phyloP scores from a whole-genome alignment of 257 asterid genomes.

The Penstemon barbatus region DNA sequence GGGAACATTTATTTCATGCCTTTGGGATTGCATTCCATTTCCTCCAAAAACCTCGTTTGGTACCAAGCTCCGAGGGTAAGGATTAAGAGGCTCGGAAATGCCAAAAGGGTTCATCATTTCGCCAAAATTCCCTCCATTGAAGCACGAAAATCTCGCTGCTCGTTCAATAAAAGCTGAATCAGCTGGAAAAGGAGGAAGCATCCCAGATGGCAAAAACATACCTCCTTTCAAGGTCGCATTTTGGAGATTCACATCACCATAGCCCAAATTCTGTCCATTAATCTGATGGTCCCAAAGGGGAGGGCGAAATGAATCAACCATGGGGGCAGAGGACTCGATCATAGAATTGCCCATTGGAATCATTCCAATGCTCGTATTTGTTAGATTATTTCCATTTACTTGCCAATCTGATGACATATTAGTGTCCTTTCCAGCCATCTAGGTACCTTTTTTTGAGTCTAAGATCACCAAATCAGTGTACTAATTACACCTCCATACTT shows the following conservation, averaged over 20 bases:
- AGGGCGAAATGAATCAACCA: constrained; percentile 56
- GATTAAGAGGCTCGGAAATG: constrained; percentile 37
- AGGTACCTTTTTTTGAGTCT: constrained; percentile 33
- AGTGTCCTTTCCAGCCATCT: constrained; percentile 49
- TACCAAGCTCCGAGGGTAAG: constrained; percentile 41
- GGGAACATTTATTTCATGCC: constrained; percentile 42
- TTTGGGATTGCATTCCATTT: constrained; percentile 31
- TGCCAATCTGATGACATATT: constrained; percentile 65
- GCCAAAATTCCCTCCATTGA: constrained; percentile 70
- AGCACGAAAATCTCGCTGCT: constrained; percentile 90
- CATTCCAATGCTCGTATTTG: constrained; percentile 49
- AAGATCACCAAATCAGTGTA: constrained; percentile 8
- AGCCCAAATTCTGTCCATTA: constrained; percentile 53
- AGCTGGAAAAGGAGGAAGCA: constrained; percentile 72
- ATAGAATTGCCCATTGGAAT: constrained; percentile 41
- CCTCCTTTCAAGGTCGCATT: constrained; percentile 55
- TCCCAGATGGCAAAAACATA: constrained; percentile 53
- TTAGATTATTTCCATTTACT: constrained; percentile 43
- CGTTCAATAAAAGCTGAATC: constrained; percentile 84
- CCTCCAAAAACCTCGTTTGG: constrained; percentile 42
- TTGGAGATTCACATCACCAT: constrained; percentile 49
- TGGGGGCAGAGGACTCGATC: constrained; percentile 46
- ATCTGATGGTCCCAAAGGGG: constrained; percentile 62
- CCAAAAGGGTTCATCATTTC: constrained; percentile 54
- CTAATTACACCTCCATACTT: constrained; percentile 20